These are phyloP conservation scores for Candida pseudofarinosa DNA, from an alignment of 805 yeast species.

Conservation along the genomic window DNA sequence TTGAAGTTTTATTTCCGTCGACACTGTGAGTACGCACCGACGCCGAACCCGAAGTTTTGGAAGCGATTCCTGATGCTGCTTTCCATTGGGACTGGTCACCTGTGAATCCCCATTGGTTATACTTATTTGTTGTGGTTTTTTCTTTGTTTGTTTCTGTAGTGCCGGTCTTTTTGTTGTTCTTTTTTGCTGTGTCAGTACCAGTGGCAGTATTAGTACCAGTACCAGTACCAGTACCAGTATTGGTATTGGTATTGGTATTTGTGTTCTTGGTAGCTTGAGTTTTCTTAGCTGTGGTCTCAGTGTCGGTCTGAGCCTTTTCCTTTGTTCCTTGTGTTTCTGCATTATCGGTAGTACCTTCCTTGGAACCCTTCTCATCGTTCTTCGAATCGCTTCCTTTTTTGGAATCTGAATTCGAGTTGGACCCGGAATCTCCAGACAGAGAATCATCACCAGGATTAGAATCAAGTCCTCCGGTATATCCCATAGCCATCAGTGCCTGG, in stretches of 20 bases:
- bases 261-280: conserved; percentile 1
- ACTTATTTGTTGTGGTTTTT: conserved; percentile 13
- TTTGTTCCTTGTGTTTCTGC: conserved; percentile 1
- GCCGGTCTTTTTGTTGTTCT: conserved; percentile 10
- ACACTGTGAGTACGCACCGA: conserved; percentile 13
- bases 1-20: conserved; percentile 15
- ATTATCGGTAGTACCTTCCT: conserved; percentile 1
- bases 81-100: conserved; percentile 37
- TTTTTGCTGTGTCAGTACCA: conserved; percentile 6
- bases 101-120: conserved; percentile 41
- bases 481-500: not conserved
- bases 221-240: conserved; percentile 8
- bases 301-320: conserved; percentile 1
- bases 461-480: conserved; percentile 5
- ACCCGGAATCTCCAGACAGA: not conserved
- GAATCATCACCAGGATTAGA: conserved; percentile 1
- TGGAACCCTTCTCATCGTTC: conserved; percentile 1
- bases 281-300: conserved; percentile 2
- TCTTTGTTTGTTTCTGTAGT: conserved; percentile 7
- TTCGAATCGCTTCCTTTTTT: not conserved
- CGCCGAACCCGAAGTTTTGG: conserved; percentile 5
- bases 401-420: not conserved
- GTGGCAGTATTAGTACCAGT: conserved; percentile 8
- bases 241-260: conserved; percentile 3
- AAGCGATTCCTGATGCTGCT: conserved; percentile 7